phyloP scores from a whole-genome alignment of 2,329 filamentous ascomycete species.

The Eutypa lata region DNA sequence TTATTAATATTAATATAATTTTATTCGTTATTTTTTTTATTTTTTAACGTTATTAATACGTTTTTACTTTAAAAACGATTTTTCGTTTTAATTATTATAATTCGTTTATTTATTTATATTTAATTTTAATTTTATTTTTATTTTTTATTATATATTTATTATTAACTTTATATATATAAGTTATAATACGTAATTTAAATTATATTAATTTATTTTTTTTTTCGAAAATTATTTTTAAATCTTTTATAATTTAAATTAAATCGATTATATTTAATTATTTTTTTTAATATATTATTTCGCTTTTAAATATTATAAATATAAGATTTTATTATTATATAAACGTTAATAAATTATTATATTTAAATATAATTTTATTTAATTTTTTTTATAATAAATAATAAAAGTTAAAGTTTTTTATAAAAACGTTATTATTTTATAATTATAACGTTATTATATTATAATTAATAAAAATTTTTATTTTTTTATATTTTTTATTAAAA shows the following conservation, averaged over 20 bases:
- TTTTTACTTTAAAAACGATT: not conserved
- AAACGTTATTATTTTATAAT: not conserved
- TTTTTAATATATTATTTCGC: not conserved
- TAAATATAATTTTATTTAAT: not conserved
- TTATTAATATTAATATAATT: not conserved
- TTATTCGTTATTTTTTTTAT: not conserved
- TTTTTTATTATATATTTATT: not conserved
- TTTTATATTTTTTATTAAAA: not conserved
- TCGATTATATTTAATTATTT: not conserved
- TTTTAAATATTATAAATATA: not conserved
- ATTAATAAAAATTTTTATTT: not conserved
- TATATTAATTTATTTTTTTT: not conserved
- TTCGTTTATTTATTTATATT: not conserved
- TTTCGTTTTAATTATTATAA: not conserved
- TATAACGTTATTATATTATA: not conserved
- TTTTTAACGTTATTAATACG: not conserved
- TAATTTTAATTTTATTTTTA: not conserved
- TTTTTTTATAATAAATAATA: not conserved
- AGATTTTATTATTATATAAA: not conserved
- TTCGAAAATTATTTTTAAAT: not conserved
- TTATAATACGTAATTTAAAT: not conserved
- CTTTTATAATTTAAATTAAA: not conserved
- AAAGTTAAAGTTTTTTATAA: not conserved
- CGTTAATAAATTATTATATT: too few species aligned
- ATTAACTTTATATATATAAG: not conserved